Evolutionary conservation across 371 early-diverging fungal genomes (phyloP), one percentile per base, ranked within the genome.

Genomic region (Dichotomocladium elegans): DNA sequence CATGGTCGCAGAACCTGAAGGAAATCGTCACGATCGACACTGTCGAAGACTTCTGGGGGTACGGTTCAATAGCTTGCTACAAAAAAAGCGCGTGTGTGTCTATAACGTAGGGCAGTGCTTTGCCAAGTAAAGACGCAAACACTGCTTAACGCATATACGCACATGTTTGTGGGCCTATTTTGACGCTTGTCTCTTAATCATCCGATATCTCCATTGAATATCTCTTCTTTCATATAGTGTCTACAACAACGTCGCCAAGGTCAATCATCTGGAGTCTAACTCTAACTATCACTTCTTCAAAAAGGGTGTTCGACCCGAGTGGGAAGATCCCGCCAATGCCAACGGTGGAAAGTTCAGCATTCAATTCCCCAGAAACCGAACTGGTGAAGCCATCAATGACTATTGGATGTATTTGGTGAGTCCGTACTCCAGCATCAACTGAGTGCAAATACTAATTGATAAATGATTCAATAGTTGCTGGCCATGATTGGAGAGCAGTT

Each of bases 31-130:
- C 91, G 17, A 72, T 99, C 33, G 82, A 84, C 48, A 91, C 96
- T 3, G 94, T 96, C 25, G 96, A 95, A 68, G 98, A 98, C 68
- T 96, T 97, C 72, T 97, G 97, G 94, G 95, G 96, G 91, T 89
- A 68, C 51, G 60, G n/a, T n/a, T n/a, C n/a, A n/a, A n/a, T n/a
- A n/a, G n/a, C n/a, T n/a, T n/a, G n/a, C n/a, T n/a, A n/a, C n/a
- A n/a, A n/a, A n/a, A n/a, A n/a, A n/a, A n/a, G n/a, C n/a, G n/a
- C n/a, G n/a, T n/a, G n/a, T n/a, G n/a, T n/a, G n/a, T n/a, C n/a
- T n/a, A n/a, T n/a, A n/a, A n/a, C n/a, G n/a, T n/a, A n/a, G n/a
- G n/a, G n/a, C n/a, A n/a, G n/a, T n/a, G n/a, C n/a, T n/a, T n/a
- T n/a, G n/a, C n/a, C n/a, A n/a, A n/a, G n/a, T n/a, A n/a, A n/a